A percentile compares a stretch with the other conserved stretches of the same genome.
Conservation (phyloP, 768 basidiomycete genomes). For the Auricularia cornea region DNA sequence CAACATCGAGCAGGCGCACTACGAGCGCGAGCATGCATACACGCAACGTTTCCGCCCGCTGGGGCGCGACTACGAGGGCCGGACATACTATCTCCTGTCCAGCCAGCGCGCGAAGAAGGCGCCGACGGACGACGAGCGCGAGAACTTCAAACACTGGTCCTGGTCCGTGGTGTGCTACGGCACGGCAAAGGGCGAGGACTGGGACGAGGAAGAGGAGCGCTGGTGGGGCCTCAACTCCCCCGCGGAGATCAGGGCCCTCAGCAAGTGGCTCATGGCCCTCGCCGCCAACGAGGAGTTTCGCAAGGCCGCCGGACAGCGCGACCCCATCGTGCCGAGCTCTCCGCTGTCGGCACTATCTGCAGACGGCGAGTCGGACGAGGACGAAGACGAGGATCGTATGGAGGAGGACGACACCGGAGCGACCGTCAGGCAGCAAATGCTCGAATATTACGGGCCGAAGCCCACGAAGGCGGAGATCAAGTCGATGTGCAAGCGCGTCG, state of each 20-base stretch:
- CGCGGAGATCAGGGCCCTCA: conserved; percentile 53
- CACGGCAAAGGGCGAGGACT: conserved; percentile 26
- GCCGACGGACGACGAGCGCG: conserved; percentile 42
- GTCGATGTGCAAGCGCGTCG: conserved; percentile 43
- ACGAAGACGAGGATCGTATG: not conserved
- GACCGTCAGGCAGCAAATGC: not conserved
- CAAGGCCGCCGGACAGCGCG: not conserved
- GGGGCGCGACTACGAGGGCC: conserved; percentile 62
- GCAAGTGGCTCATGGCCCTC: conserved; percentile 43
- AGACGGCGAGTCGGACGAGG: not conserved
- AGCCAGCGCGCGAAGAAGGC: conserved; percentile 49
- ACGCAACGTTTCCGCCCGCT: conserved; percentile 49
- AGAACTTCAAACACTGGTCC: conserved; percentile 51
- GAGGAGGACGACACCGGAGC: conserved; percentile 3
- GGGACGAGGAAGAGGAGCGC: conserved; percentile 35
- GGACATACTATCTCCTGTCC: conserved; percentile 58
- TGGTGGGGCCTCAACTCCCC: conserved; percentile 76
- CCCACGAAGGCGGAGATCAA: conserved; percentile 29
- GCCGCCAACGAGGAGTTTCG: not conserved
- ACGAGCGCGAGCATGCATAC: conserved; percentile 38
- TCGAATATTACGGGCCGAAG: conserved; percentile 1
- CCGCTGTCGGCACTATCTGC: not conserved
- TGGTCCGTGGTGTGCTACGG: conserved; percentile 79
- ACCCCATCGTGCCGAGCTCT: not conserved
- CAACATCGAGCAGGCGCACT: conserved; percentile 37